Conservation (phyloP, 768 basidiomycete species). For the Phaeotremella skinneri region DNA sequence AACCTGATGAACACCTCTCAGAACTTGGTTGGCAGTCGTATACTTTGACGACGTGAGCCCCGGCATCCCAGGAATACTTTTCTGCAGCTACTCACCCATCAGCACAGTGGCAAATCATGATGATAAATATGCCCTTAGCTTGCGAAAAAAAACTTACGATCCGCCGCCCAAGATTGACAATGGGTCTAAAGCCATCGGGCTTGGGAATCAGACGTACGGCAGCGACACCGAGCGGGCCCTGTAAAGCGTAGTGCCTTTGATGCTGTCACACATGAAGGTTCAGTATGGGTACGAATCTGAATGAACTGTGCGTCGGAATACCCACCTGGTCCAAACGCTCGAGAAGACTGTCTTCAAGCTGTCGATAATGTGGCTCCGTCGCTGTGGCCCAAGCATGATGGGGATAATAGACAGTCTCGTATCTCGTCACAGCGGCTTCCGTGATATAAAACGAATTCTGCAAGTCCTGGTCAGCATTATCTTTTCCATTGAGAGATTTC, state of each 20-base stretch:
- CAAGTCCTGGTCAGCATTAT: neutral
- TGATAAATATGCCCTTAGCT: neutral
- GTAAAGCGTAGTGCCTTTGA: slow-evolving; percentile 26
- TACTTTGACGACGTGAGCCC: slow-evolving; percentile 27
- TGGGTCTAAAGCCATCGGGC: slow-evolving; percentile 89
- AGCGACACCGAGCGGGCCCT: slow-evolving; percentile 39
- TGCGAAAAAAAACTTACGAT: slow-evolving; percentile 36
- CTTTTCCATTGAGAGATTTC: neutral
- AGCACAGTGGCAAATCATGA: neutral
- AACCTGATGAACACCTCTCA: slow-evolving; percentile 80
- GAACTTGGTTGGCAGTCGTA: slow-evolving; percentile 80
- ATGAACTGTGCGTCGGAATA: slow-evolving; percentile 2
- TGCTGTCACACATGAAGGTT: slow-evolving; percentile 11
- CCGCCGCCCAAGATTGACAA: slow-evolving; percentile 68
- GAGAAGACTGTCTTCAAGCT: slow-evolving; percentile 71
- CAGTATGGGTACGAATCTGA: slow-evolving; percentile 2
- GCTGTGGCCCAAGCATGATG: slow-evolving; percentile 90
- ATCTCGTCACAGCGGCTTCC: slow-evolving; percentile 79
- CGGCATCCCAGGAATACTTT: slow-evolving; percentile 17
- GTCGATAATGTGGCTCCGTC: slow-evolving; percentile 74
- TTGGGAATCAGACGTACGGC: slow-evolving; percentile 76
- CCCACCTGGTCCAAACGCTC: slow-evolving; percentile 66
- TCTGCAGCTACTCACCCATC: neutral
- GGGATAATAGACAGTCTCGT: slow-evolving; percentile 82
- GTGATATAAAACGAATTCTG: slow-evolving; percentile 94